These are phyloP conservation scores for Prillingera fragicola DNA, from an alignment of 1,284 basidiomycete species.

Conservation along the genomic window DNA sequence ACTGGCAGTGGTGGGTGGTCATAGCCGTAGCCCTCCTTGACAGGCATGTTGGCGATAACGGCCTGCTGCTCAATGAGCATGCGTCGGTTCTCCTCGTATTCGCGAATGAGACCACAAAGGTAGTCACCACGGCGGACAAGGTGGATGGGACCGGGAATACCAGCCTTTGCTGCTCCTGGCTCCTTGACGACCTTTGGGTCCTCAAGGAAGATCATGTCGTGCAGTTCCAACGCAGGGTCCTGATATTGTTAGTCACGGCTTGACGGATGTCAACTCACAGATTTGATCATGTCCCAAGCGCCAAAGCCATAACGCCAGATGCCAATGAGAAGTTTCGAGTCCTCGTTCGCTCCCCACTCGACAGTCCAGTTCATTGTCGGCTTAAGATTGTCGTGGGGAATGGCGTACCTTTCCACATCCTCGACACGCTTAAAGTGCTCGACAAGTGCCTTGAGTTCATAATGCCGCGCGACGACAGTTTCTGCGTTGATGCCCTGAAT, in stretches of 20 bases:
- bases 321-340: conserved; percentile 89
- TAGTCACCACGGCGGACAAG: conserved; percentile 96
- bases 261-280: conserved; percentile 17
- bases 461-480: conserved; percentile 83
- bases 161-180: conserved; percentile 34
- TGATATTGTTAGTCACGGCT: conserved; percentile 42
- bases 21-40: conserved; percentile 43
- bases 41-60: conserved; percentile 53
- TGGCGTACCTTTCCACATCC: conserved; percentile 72
- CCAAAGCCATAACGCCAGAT: conserved; percentile 93
- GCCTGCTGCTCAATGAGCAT: conserved; percentile 52
- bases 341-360: conserved; percentile 87
- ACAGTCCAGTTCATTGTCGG: conserved; percentile 94
- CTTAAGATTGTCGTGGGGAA: conserved; percentile 88
- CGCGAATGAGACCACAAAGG: conserved; percentile 73
- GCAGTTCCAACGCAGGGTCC: conserved; percentile 74
- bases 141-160: conserved; percentile 91
- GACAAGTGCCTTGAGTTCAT: conserved; percentile 83
- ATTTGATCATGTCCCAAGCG: conserved; percentile 84
- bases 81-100: conserved; percentile 86
- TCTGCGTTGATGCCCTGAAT: conserved; percentile 96
- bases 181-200: conserved; percentile 68
- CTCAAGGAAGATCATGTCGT: conserved; percentile 95
- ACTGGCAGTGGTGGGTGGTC: conserved; percentile 30
- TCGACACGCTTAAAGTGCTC: conserved; percentile 63